phyloP scores from a whole-genome alignment of 192 early-diverging fungal genomes.

The Thamnidium elegans region DNA sequence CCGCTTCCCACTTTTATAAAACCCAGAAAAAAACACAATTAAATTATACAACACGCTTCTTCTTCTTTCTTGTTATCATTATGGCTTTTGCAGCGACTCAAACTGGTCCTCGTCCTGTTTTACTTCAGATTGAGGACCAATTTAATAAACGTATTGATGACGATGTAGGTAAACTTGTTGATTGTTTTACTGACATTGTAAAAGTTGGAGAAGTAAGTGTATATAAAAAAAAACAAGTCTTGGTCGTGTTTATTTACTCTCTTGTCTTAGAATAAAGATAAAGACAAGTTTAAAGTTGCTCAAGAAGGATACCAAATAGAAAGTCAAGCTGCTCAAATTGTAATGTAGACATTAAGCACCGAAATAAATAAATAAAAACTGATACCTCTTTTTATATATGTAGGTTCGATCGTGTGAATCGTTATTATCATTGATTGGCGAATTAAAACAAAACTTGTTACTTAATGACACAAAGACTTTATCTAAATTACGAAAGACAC shows the following conservation, averaged over 20 bases:
- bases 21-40: too few relatives aligned
- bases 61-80: too few relatives aligned
- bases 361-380: not conserved
- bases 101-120: slow-evolving; percentile 15
- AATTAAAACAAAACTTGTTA: slow-evolving; percentile 48
- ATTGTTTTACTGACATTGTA: slow-evolving; percentile 53
- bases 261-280: slow-evolving; percentile 33
- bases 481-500: slow-evolving; percentile 32
- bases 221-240: not conserved
- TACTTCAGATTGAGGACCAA: slow-evolving; percentile 51
- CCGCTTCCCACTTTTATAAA: too few relatives aligned
- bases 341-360: slow-evolving; percentile 6
- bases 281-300: slow-evolving; percentile 54
- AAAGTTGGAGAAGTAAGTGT: slow-evolving; percentile 44
- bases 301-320: slow-evolving; percentile 59
- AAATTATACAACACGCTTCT: too few relatives aligned
- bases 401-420: slow-evolving; percentile 49
- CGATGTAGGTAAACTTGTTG: slow-evolving; percentile 47
- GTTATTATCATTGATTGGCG: slow-evolving; percentile 44
- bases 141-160: slow-evolving; percentile 52
- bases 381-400: not conserved
- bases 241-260: slow-evolving; percentile 10
- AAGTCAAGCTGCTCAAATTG: slow-evolving; percentile 51
- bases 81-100: not conserved
- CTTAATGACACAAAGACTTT: slow-evolving; percentile 51